Conservation (phyloP, 192 early-diverging fungal species). For the Gonapodya prolifera region DNA sequence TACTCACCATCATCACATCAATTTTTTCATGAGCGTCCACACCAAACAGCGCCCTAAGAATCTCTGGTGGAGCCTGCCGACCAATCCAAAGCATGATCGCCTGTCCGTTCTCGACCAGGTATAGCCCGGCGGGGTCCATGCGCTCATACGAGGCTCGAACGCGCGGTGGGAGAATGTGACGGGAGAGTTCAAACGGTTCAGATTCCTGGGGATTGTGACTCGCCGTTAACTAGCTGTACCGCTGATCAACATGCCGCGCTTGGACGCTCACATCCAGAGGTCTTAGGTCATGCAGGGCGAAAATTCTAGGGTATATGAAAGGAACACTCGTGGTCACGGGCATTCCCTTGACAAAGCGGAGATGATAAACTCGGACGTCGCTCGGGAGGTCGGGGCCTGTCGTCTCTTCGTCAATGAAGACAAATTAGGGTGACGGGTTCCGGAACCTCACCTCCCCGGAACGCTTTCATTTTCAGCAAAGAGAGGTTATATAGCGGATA, state of each 20-base stretch:
- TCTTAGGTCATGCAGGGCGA: slow-evolving; percentile 56
- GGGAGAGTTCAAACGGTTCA: too few species aligned
- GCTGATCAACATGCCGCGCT: too few species aligned
- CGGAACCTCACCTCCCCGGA: slow-evolving; percentile 48
- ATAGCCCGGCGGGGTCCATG: slow-evolving; percentile 63
- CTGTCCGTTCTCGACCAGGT: slow-evolving; percentile 70
- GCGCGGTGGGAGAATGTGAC: slow-evolving; percentile 50
- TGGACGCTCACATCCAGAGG: too few species aligned
- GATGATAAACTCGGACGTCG: slow-evolving; percentile 67
- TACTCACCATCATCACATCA: slow-evolving; percentile 46
- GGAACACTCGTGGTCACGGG: slow-evolving; percentile 60
- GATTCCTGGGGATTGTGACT: too few species aligned
- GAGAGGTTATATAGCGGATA: slow-evolving; percentile 75
- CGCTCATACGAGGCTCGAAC: slow-evolving; percentile 65
- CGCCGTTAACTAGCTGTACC: too few species aligned
- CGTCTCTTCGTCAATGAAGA: not conserved
- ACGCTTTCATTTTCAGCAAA: slow-evolving; percentile 69
- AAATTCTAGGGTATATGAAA: slow-evolving; percentile 74
- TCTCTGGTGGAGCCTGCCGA: slow-evolving; percentile 40
- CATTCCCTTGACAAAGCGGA: slow-evolving; percentile 65
- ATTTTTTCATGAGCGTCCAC: slow-evolving; percentile 57
- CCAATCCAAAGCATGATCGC: slow-evolving; percentile 80
- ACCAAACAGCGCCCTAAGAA: slow-evolving; percentile 71
- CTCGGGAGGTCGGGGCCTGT: slow-evolving; percentile 54
- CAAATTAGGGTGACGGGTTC: not conserved